Percentiles rank a stretch among this genome's conserved stretches.
Evolutionary conservation across 768 basidiomycete genomes (phyloP).

Genomic region (Tulasnella sp.): DNA sequence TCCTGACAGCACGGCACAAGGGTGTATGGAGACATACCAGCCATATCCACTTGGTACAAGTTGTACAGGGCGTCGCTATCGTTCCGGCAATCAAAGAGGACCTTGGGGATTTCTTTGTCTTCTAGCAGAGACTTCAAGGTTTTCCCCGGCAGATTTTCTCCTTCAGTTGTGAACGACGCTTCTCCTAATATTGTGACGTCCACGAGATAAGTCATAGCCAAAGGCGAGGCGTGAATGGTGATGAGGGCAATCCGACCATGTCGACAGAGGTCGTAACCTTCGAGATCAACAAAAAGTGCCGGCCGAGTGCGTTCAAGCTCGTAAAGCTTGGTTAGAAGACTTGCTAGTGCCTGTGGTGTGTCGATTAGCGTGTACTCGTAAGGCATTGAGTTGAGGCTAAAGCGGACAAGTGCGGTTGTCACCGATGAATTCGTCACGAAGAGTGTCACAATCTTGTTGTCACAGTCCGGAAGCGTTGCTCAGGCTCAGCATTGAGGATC

Average conservation of each 20-base stretch:
- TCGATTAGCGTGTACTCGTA: background rate
- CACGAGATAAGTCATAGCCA: conserved; percentile 29
- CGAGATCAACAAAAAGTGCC: conserved; percentile 26
- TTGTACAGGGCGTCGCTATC: conserved; percentile 31
- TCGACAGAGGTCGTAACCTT: conserved; percentile 30
- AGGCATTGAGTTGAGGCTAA: background rate
- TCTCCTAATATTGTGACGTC: conserved; percentile 27
- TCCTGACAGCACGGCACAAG: background rate
- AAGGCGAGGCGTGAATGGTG: conserved; percentile 22
- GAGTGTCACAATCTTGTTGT: background rate
- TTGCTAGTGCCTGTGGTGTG: background rate
- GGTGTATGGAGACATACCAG: background rate
- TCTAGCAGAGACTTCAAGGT: conserved; percentile 25
- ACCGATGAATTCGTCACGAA: background rate
- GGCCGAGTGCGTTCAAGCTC: conserved; percentile 6
- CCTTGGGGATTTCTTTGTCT: conserved; percentile 23
- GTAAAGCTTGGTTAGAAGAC: background rate
- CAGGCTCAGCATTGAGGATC: no score
- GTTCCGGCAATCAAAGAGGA: conserved; percentile 31
- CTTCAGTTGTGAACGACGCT: conserved; percentile 23
- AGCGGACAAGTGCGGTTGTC: background rate
- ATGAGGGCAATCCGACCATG: conserved; percentile 28
- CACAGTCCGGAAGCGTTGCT: background rate
- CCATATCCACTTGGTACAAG: conserved; percentile 31
- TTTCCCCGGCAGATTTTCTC: background rate